These are phyloP conservation scores for Vaccinium corymbosum DNA, from an alignment of 148 eudicot species.

Conservation along the genomic window DNA sequence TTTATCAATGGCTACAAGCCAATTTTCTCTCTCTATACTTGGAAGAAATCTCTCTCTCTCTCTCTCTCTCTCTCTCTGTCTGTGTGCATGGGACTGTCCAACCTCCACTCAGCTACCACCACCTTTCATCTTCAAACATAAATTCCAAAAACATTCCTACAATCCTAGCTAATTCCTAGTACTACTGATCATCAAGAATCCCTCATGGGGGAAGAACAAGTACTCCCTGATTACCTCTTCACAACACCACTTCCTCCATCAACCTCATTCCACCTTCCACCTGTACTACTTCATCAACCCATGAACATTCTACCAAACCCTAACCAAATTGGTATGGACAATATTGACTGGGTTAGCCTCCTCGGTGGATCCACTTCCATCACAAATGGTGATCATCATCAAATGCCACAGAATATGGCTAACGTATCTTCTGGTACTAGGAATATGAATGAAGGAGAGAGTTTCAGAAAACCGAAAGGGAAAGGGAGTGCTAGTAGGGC, in stretches of 20 bases:
- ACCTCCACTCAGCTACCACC: constrained; percentile 33
- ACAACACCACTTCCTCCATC: constrained; percentile 18
- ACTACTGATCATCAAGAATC: background rate
- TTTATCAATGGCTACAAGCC: constrained; percentile 36
- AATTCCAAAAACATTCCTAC: constrained; percentile 11
- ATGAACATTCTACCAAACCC: constrained; percentile 15
- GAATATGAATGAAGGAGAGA: constrained; percentile 18
- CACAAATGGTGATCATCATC: constrained; percentile 22
- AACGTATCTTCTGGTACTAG: background rate
- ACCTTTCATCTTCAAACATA: constrained; percentile 15
- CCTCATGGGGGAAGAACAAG: constrained; percentile 26
- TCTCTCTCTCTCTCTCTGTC: constrained; percentile 19
- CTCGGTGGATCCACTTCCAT: constrained; percentile 18
- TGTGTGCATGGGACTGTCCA: constrained; percentile 26
- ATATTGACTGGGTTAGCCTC: constrained; percentile 44
- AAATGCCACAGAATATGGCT: constrained; percentile 12
- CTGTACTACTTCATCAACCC: constrained; percentile 11
- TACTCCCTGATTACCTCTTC: constrained; percentile 14
- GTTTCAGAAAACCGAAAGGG: constrained; percentile 12
- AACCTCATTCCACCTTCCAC: constrained; percentile 4
- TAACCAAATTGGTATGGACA: constrained; percentile 27
- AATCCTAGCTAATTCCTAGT: background rate
- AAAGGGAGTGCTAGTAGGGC: constrained; percentile 18
- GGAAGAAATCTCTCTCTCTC: constrained; percentile 25
- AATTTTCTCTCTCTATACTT: constrained; percentile 18